Base-by-base conservation (phyloP, 1,284 basidiomycete genomes). In the Puccinia triticina region DNA sequence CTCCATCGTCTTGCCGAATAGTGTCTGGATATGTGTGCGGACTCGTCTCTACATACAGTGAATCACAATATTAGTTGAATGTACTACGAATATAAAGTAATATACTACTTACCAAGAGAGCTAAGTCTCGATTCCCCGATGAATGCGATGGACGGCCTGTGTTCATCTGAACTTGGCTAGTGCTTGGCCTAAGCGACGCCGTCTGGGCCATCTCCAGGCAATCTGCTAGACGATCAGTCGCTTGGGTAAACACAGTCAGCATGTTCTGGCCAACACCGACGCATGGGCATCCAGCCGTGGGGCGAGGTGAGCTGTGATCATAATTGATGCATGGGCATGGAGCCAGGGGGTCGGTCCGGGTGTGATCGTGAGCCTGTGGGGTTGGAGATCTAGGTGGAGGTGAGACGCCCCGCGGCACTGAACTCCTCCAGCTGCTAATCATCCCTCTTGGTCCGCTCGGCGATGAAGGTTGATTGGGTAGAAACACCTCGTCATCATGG, bases 1-100 rank as follows among this genome's bases (percentile, higher is more conserved):
- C 14, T 55, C 48, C 26, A 74, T 53, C 10, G n/a, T 48, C 46
- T 77, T 64, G 18, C 76, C 61, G n/a, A 77, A 77, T 16, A 77
- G 43, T 11, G 76, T 77, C 43, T 67, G 10, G 29, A 64, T 10
- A 21, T 77, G 76, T 40, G 29, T 18, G 61, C 61, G 61, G 23
- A 67, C 64, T 48, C 40, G 76, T 21, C 61, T 43, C 76, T 77
- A 46, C 21, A 48, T 29, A 11, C 18, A 46, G 26, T 46, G 4
- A 71, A 23, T 29, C 40, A 16, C 23, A 16, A 40, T 66, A 18
- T 23, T n/a, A 37, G 10, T 8, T 67, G 7, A n/a, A 7, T 50
- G 46, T 71, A n/a, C 48, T 4, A n/a, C 26, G 12, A 43, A 12
- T 43, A 43, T 43, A 10, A 21, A 23, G 2, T 69, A n/a, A n/a